These are phyloP conservation scores for Fusarium dimerum DNA, from an alignment of 2,329 filamentous ascomycete genomes.

Conservation along the genomic window DNA sequence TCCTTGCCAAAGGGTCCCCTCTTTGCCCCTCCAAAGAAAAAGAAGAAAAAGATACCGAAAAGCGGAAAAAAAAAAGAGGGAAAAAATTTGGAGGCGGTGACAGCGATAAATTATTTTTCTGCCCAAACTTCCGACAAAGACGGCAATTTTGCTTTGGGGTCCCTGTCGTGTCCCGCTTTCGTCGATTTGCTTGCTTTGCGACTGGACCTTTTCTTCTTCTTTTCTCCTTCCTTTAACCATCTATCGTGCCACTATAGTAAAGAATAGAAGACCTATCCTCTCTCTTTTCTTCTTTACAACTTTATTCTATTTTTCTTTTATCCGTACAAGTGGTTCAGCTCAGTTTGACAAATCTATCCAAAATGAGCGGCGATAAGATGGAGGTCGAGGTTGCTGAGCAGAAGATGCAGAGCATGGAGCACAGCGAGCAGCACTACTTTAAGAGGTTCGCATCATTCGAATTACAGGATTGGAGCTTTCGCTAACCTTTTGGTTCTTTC, in stretches of 20 bases:
- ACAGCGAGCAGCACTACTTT: conserved; percentile 99
- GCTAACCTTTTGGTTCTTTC: conserved; percentile 36
- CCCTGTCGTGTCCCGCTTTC: conserved; percentile 12
- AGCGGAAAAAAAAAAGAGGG: conserved; percentile 5
- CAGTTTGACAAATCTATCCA: conserved; percentile 19
- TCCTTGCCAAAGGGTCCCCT: not conserved
- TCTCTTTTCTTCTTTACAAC: conserved; percentile 2
- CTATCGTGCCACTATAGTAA: not conserved
- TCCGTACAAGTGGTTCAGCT: not conserved
- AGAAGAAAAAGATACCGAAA: conserved; percentile 18
- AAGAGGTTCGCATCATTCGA: conserved; percentile 68
- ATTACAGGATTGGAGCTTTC: conserved; percentile 11
- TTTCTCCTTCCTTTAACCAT: conserved; percentile 5
- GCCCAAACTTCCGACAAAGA: conserved; percentile 30
- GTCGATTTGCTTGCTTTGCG: conserved; percentile 17
- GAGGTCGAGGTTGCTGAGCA: conserved; percentile 62
- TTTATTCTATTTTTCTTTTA: conserved; percentile 2
- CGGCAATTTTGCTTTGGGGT: conserved; percentile 17
- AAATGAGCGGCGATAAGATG: conserved; percentile 55
- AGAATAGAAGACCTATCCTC: not conserved
- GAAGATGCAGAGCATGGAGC: conserved; percentile 73
- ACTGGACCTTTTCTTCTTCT: conserved; percentile 2
- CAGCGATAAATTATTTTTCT: conserved; percentile 34
- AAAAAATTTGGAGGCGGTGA: conserved; percentile 28
- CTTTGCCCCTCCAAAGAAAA: not conserved